phyloP scores from a whole-genome alignment of 805 yeast species.

The Ogataea kodamae region DNA sequence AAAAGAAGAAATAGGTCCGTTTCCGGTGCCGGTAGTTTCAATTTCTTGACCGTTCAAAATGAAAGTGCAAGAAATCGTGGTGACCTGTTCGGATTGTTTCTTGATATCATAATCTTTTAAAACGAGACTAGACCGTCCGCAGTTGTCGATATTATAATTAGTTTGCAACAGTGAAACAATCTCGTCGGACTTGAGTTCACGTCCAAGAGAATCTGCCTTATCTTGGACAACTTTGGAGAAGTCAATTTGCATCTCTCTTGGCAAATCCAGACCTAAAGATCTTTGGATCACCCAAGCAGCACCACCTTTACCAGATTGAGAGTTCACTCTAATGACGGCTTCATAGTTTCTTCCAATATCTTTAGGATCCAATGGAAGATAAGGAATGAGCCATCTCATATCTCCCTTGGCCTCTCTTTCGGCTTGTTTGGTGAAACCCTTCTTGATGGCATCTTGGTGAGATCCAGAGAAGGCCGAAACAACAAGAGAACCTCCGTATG shows the following conservation, averaged over 20 bases:
- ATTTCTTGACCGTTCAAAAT: slow-evolving; percentile 33
- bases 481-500: slow-evolving; percentile 76
- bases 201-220: slow-evolving; percentile 61
- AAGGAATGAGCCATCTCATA: slow-evolving; percentile 64
- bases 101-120: slow-evolving; percentile 41
- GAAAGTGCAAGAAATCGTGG: slow-evolving; percentile 42
- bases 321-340: slow-evolving; percentile 79
- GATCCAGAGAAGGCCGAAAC: slow-evolving; percentile 74
- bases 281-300: slow-evolving; percentile 79
- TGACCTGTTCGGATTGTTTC: slow-evolving; percentile 37
- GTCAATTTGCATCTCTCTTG: slow-evolving; percentile 65
- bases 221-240: slow-evolving; percentile 64
- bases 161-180: slow-evolving; percentile 54
- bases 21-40: slow-evolving; percentile 57
- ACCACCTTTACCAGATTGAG: slow-evolving; percentile 88
- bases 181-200: slow-evolving; percentile 67
- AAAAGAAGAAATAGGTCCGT: slow-evolving; percentile 77
- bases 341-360: slow-evolving; percentile 79
- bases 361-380: slow-evolving; percentile 76
- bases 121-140: slow-evolving; percentile 32
- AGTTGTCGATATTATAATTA: slow-evolving; percentile 48
- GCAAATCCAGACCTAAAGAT: slow-evolving; percentile 68
- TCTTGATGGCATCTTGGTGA: slow-evolving; percentile 38
- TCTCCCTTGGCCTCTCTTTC: slow-evolving; percentile 47
- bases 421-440: slow-evolving; percentile 44